Base-by-base conservation (phyloP, 768 basidiomycete genomes). In the Agaricus subrufescens region DNA sequence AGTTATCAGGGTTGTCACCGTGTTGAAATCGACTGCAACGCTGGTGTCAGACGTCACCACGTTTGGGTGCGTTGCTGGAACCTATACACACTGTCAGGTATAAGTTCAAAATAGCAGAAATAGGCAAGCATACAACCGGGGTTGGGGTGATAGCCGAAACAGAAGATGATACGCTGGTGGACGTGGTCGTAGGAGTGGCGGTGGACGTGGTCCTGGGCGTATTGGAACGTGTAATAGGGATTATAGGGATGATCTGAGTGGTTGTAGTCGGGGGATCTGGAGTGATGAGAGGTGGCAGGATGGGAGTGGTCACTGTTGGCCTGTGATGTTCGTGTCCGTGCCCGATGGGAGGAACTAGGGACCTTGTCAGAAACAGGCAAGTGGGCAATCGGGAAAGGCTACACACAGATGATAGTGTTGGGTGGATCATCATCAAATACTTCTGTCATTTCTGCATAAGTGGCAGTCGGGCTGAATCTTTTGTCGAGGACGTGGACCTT, bases 391-490 rank as follows among this genome's bases (percentile, higher is more conserved):
- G 29, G 10, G 27, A n/a, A 55, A 10, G 25, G 2, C 12, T 31
- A 9, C 11, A 37, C 47, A 29, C 31, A 56, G 40, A 37, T 23
- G 38, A 31, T 7, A 44, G 14, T 5, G 49, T 44, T 8, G 45
- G 4, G 12, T 37, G 11, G 34, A 26, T 27, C 19, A 19, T 19
- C 19, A 19, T 19, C 19, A 19, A 19, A 39, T 1, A 26, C 34
- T 29, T 49, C 54, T 26, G 27, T 43, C 54, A 49, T 49, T 4
- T 47, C 54, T 19, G 54, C 46, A 15, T 49, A 56, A 31, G 49
- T 43, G 39, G 54, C 54, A 11, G 49, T 56, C 12, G 55, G 55
- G 29, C 48, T 56, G 48, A 56, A 56, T 38, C 55, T 56, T 43
- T 50, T 34, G 30, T 48, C 46, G 29, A 56, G 54, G 47, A 48